Evolutionary conservation across 805 yeast genomes (phyloP).

Genomic region (Teunomyces gatunensis): DNA sequence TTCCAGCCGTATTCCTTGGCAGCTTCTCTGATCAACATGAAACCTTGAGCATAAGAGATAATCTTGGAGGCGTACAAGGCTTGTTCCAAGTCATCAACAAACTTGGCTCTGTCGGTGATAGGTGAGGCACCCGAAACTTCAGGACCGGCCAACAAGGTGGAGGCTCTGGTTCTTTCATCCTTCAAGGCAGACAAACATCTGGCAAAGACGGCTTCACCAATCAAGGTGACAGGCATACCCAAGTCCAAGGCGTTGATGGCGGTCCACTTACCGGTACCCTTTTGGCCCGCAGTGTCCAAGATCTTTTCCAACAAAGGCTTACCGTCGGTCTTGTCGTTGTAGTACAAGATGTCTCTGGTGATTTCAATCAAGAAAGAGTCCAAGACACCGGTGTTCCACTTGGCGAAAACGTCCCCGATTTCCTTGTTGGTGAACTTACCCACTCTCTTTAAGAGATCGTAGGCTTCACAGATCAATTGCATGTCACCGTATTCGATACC

Average conservation of each 20-base stretch:
- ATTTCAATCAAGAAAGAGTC: constrained; percentile 97
- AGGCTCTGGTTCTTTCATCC: constrained; percentile 85
- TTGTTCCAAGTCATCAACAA: constrained; percentile 93
- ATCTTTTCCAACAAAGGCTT: constrained; percentile 94
- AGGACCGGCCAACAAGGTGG: constrained; percentile 80
- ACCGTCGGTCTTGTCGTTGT: constrained; percentile 81
- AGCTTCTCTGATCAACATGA: constrained; percentile 98
- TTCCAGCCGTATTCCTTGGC: constrained; percentile 96
- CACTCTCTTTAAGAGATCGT: constrained; percentile 91
- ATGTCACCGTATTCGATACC: constrained; percentile 99
- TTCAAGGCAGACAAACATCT: constrained; percentile 94
- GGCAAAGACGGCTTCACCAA: constrained; percentile 98
- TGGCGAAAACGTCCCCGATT: constrained; percentile 86
- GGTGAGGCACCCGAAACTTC: constrained; percentile 54
- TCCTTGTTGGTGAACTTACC: constrained; percentile 89
- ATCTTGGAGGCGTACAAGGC: constrained; percentile 98
- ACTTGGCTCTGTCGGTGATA: constrained; percentile 72
- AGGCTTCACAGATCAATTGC: constrained; percentile 98
- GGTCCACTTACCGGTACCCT: constrained; percentile 99
- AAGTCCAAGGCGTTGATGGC: constrained; percentile 96
- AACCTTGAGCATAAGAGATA: constrained; percentile 98
- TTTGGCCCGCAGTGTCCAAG: constrained; percentile 96
- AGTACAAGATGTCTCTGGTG: constrained; percentile 90
- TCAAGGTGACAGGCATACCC: constrained; percentile 97
- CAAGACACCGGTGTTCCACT: constrained; percentile 96